These are phyloP conservation scores for Ammopiptanthus mongolicus DNA, from an alignment of 306 rosid genomes.

Conservation along the genomic window DNA sequence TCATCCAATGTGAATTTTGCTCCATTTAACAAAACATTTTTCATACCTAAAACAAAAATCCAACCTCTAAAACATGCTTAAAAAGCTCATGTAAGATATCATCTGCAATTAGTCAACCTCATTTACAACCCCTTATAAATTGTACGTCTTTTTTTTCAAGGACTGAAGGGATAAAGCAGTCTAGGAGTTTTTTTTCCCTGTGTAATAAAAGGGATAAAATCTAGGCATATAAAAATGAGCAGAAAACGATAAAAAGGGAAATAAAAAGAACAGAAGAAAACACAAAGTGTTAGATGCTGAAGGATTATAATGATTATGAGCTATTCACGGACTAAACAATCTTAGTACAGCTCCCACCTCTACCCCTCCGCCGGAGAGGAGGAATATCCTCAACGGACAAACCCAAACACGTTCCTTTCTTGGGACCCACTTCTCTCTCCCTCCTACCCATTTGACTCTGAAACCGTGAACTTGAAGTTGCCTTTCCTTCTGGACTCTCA, in stretches of 20 bases:
- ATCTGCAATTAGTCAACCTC: neutral
- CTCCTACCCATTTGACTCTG: slow-evolving; percentile 4
- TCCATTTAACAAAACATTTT: too few relatives aligned
- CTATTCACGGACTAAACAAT: slow-evolving; percentile 36
- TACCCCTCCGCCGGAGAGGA: slow-evolving; percentile 22
- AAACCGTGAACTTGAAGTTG: neutral
- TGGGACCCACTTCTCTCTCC: neutral
- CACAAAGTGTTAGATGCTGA: slow-evolving; percentile 6
- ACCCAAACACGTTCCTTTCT: too few relatives aligned
- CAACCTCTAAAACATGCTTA: too few relatives aligned
- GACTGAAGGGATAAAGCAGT: neutral
- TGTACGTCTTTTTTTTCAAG: neutral
- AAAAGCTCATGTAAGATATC: too few relatives aligned
- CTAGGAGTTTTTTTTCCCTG: neutral
- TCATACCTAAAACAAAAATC: too few relatives aligned
- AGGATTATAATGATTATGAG: slow-evolving; percentile 18
- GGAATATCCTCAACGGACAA: slow-evolving; percentile 54
- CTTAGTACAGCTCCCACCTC: neutral
- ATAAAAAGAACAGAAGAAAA: neutral
- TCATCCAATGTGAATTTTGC: too few relatives aligned
- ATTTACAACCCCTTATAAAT: neutral
- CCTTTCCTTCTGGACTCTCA: slow-evolving; percentile 13
- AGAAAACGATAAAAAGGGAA: neutral
- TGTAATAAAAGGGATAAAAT: slow-evolving; percentile 33
- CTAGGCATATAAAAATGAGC: slow-evolving; percentile 3